These are phyloP conservation scores for Furcasterigmium furcatum DNA, from an alignment of 2,329 filamentous ascomycete species.

Conservation along the genomic window DNA sequence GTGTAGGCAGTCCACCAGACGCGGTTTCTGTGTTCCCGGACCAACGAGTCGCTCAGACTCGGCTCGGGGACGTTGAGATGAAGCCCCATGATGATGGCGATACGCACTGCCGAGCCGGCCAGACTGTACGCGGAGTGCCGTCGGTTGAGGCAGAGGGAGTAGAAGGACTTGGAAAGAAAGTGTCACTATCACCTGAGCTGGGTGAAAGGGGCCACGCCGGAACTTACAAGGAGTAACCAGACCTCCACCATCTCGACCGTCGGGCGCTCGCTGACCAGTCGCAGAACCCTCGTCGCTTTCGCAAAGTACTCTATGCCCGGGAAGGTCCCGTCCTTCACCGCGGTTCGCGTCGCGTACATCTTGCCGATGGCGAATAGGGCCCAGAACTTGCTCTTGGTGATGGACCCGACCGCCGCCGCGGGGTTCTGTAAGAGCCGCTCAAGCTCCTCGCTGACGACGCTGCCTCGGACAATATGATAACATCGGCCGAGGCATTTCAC, in stretches of 20 bases:
- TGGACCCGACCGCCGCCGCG: constrained; percentile 23
- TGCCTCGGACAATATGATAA: constrained; percentile 38
- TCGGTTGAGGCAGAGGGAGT: constrained; percentile 39
- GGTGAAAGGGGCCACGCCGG: background rate
- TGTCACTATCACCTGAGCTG: background rate
- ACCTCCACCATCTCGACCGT: constrained; percentile 39
- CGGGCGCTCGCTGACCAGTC: constrained; percentile 36
- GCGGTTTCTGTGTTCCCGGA: constrained; percentile 33
- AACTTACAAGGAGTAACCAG: constrained; percentile 36
- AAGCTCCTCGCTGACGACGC: constrained; percentile 28
- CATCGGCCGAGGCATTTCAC: constrained; percentile 32
- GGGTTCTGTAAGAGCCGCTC: constrained; percentile 32
- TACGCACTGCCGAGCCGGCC: constrained; percentile 39
- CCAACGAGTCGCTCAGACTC: constrained; percentile 31
- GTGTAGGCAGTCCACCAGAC: constrained; percentile 41
- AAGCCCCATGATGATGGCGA: constrained; percentile 39
- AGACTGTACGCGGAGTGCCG: constrained; percentile 39
- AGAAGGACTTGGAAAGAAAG: constrained; percentile 30
- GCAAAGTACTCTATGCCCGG: constrained; percentile 41
- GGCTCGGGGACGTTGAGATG: constrained; percentile 33
- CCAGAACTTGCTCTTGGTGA: constrained; percentile 36
- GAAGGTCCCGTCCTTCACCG: constrained; percentile 25
- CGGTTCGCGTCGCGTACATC: constrained; percentile 36
- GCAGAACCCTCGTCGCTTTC: constrained; percentile 31
- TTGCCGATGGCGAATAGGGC: constrained; percentile 43